Percentiles rank a stretch among this genome's conserved stretches.
Conservation (phyloP, 345 rosid genomes). For the Murraya koenigii region DNA sequence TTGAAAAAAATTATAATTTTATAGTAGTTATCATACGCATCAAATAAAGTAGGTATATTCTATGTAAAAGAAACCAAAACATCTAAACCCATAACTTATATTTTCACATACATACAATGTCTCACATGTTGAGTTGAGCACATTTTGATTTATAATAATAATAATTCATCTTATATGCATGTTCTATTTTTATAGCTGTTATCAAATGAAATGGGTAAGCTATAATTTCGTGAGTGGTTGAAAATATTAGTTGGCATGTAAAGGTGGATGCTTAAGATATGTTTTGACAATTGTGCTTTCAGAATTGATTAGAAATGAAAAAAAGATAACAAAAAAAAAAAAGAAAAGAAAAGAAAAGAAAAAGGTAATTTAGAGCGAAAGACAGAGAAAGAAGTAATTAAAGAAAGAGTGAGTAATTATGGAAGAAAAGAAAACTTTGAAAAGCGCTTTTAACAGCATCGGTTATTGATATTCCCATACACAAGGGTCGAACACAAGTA, state of each 20-base stretch:
- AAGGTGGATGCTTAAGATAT: too few species aligned
- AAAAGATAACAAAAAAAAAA: too few species aligned
- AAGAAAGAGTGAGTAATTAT: neutral
- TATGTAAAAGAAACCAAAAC: neutral
- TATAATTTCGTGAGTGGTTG: neutral
- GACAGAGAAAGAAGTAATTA: neutral
- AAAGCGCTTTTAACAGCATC: slow-evolving; percentile 23
- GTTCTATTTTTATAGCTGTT: too few species aligned
- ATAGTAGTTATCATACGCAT: too few species aligned
- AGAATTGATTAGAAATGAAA: too few species aligned
- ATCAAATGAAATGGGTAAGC: too few species aligned
- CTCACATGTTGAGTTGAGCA: neutral
- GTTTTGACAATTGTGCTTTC: too few species aligned
- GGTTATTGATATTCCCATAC: slow-evolving; percentile 27
- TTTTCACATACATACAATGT: neutral
- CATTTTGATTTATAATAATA: neutral
- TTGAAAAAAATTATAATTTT: too few species aligned
- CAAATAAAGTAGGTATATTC: neutral
- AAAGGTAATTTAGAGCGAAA: neutral
- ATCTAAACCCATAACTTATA: neutral
- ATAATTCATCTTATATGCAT: neutral
- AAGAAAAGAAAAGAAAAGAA: too few species aligned
- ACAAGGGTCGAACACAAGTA: slow-evolving; percentile 15
- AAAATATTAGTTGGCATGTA: neutral
- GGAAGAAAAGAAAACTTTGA: slow-evolving; percentile 9